Percentiles rank a stretch among this genome's conserved stretches.
These are phyloP conservation scores for Leptodontidium sp. DNA, from an alignment of 2,329 filamentous ascomycete species.

Conservation along the genomic window DNA sequence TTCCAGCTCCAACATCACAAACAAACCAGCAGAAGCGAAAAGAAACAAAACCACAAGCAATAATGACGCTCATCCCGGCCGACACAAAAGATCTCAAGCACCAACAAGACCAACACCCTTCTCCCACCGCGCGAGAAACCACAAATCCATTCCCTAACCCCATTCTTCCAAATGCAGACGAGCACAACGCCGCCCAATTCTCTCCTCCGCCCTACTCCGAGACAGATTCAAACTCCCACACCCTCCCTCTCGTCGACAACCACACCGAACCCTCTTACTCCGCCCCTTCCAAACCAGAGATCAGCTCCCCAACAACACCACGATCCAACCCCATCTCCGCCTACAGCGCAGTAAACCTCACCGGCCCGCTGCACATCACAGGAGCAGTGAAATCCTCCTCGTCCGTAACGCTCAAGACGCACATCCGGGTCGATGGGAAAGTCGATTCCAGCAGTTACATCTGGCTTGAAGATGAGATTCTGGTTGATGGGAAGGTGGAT, in stretches of 20 bases:
- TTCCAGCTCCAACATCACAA: neutral
- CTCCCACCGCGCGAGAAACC: slow-evolving; percentile 13
- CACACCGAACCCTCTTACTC: neutral
- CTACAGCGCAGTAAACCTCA: slow-evolving; percentile 26
- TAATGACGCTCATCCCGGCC: slow-evolving; percentile 32
- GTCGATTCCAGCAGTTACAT: slow-evolving; percentile 27
- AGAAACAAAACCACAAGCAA: neutral
- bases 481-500: slow-evolving; percentile 33
- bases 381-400: slow-evolving; percentile 33
- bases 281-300: neutral
- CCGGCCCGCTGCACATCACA: slow-evolving; percentile 35
- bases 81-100: slow-evolving; percentile 28
- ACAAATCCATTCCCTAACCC: slow-evolving; percentile 6
- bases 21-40: neutral
- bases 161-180: neutral
- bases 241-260: slow-evolving; percentile 3
- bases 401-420: slow-evolving; percentile 29
- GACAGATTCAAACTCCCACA: neutral
- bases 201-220: slow-evolving; percentile 16
- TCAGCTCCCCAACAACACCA: slow-evolving; percentile 21
- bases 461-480: slow-evolving; percentile 26
- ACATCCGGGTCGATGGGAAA: slow-evolving; percentile 36
- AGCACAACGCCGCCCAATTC: neutral
- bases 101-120: neutral
- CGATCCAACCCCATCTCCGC: slow-evolving; percentile 33